Conservation (phyloP, 352 stramenopile genomes). For the Pythium aristosporum region DNA sequence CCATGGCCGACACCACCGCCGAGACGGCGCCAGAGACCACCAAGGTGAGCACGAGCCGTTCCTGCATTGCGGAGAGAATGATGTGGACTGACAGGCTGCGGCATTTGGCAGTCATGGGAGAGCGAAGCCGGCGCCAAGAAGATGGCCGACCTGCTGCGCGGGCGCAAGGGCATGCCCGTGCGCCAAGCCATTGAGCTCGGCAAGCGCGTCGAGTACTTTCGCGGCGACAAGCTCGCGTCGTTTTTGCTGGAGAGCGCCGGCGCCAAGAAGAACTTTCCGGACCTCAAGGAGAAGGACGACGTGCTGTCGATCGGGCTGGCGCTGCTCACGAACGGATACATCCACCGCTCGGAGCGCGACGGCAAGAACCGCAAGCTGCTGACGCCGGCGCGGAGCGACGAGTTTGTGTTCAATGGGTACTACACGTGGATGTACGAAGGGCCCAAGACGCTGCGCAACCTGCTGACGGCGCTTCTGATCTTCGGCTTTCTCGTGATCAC, state of each 20-base stretch:
- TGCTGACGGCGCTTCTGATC: slow-evolving; percentile 97
- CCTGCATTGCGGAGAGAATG: neutral
- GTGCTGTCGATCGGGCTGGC: slow-evolving; percentile 67
- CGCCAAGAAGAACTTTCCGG: slow-evolving; percentile 83
- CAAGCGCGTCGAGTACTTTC: slow-evolving; percentile 92
- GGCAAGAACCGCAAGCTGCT: slow-evolving; percentile 86
- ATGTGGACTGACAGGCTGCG: neutral
- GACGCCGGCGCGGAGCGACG: slow-evolving; percentile 78
- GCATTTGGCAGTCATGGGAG: slow-evolving; percentile 50
- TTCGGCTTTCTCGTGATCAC: slow-evolving; percentile 96
- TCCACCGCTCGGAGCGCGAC: slow-evolving; percentile 86
- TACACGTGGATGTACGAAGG: slow-evolving; percentile 99
- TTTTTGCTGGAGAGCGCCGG: slow-evolving; percentile 80
- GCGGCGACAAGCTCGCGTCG: slow-evolving; percentile 84
- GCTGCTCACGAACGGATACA: slow-evolving; percentile 80
- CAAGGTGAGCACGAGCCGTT: neutral
- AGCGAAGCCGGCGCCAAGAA: slow-evolving; percentile 72
- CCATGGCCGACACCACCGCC: slow-evolving; percentile 13
- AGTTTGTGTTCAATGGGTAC: slow-evolving; percentile 96
- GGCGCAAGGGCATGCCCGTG: slow-evolving; percentile 85
- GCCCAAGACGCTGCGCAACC: slow-evolving; percentile 96
- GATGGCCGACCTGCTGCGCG: slow-evolving; percentile 82
- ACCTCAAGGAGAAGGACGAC: slow-evolving; percentile 80
- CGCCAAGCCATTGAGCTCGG: slow-evolving; percentile 89
- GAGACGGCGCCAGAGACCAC: slow-evolving; percentile 3